These are phyloP conservation scores for Leptographium galeiforme DNA, from an alignment of 2,329 filamentous ascomycete species.

Conservation along the genomic window DNA sequence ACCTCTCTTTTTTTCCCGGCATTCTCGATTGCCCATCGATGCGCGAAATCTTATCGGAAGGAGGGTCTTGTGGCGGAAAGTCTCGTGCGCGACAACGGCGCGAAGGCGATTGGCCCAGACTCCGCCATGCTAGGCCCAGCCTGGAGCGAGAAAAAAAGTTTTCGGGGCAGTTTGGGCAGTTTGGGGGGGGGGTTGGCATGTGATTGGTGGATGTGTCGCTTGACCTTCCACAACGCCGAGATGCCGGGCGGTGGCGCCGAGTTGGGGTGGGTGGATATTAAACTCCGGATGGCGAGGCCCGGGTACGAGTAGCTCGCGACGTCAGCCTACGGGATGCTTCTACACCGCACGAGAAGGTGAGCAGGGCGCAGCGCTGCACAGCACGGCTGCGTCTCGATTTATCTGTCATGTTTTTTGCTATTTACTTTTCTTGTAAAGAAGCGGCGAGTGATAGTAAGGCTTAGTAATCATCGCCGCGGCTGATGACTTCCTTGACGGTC, in stretches of 20 bases:
- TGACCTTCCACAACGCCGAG: not conserved
- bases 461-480: constrained; percentile 73
- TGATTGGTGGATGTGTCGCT: not conserved
- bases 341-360: too few species aligned
- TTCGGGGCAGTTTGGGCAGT: constrained; percentile 6
- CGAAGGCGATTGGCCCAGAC: constrained; percentile 3
- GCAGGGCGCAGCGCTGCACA: too few species aligned
- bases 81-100: constrained; percentile 7
- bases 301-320: too few species aligned
- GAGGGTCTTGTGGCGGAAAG: constrained; percentile 1
- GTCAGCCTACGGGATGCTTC: too few species aligned
- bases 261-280: too few species aligned
- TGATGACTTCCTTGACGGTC: constrained; percentile 77
- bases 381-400: too few species aligned
- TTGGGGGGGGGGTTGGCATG: not conserved
- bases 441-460: too few species aligned
- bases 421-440: too few species aligned
- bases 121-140: not conserved
- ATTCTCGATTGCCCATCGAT: constrained; percentile 1
- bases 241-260: not conserved
- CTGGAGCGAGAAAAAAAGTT: constrained; percentile 6
- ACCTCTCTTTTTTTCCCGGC: constrained; percentile 3
- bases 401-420: too few species aligned
- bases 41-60: constrained; percentile 16
- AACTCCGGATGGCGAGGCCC: not conserved